Base-by-base conservation (phyloP, 179 eudicot species). In the Camellia oleifera region DNA sequence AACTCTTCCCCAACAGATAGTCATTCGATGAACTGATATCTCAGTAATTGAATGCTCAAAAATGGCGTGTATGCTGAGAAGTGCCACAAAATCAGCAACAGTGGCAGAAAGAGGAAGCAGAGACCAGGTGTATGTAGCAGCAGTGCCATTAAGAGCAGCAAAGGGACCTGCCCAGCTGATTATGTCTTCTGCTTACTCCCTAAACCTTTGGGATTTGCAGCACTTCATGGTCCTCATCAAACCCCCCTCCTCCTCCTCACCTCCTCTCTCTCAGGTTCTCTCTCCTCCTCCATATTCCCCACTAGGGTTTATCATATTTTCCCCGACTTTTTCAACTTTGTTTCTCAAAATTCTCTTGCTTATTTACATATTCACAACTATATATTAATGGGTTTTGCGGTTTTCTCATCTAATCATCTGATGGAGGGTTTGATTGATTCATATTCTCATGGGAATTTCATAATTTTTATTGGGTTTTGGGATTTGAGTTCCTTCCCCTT, bases 181-280 rank as follows among this genome's bases (percentile, higher is more conserved):
- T n/a, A 82, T 94, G 83, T 91, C 97, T 23, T 48, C 96, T 4
- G 92, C 94, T 48, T 96, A 82, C 81, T 88, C 99, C 54, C 87
- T 90, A 73, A 86, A 88, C 68, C 72, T 92, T 0, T 87, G 92
- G 92, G 87, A 90, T 82, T 84, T 96, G 80, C 98, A 90, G 65
- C 99, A 96, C 84, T 96, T 87, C 88, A 87, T 94, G 88, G 92
- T 94, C 84, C 86, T 96, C 78, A 69, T 91, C 83, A 92, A 90
- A 71, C 91, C 97, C 56, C 52, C 82, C 72, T 72, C 84, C 40
- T 32, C 40, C 17, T 73, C 86, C 74, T 75, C 86, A 12, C 60
- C 87, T 78, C 74, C 82, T 78, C 81, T 45, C 60, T 78, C 88
- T 53, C 89, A 85, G 89, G 90, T 88, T 69, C 44, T 2, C 44